A percentile compares a stretch with the other conserved stretches of the same genome.
Conservation (phyloP, 768 basidiomycete genomes). For the Tricholoma terreum region DNA sequence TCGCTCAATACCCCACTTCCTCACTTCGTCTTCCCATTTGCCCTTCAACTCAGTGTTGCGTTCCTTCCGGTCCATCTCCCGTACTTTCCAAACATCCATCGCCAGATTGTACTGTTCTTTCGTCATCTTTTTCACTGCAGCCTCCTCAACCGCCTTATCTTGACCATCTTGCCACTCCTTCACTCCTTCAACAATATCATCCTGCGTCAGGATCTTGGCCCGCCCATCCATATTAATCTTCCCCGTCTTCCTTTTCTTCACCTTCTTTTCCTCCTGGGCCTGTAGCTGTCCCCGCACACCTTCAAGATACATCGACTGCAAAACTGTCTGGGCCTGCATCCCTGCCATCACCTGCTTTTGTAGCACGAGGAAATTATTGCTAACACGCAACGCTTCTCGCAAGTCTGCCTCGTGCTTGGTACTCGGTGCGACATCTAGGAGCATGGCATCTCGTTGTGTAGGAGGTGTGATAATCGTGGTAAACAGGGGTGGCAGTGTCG, state of each 20-base stretch:
- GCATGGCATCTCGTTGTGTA: not conserved
- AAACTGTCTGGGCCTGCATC: not conserved
- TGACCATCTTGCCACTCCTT: too few species aligned
- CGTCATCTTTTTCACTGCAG: not conserved
- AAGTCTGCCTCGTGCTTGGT: not conserved
- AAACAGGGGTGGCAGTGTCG: not conserved
- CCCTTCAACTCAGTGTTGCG: not conserved
- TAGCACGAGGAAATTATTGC: not conserved
- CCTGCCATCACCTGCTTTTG: not conserved
- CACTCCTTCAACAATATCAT: not conserved
- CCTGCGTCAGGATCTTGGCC: not conserved
- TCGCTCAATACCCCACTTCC: not conserved
- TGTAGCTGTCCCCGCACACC: conserved; percentile 17
- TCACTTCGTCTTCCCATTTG: not conserved
- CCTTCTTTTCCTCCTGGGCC: too few species aligned
- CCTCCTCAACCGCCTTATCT: not conserved
- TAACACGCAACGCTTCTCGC: not conserved
- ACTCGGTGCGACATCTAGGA: not conserved
- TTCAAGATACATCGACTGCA: conserved; percentile 10
- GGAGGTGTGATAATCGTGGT: not conserved
- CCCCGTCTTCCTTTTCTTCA: conserved; percentile 8
- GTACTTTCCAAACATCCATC: not conserved
- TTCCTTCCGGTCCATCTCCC: not conserved
- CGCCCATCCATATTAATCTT: too few species aligned
- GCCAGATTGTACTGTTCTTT: not conserved